These are phyloP conservation scores for Tulasnella sp. DNA, from an alignment of 768 basidiomycete species.

Conservation along the genomic window DNA sequence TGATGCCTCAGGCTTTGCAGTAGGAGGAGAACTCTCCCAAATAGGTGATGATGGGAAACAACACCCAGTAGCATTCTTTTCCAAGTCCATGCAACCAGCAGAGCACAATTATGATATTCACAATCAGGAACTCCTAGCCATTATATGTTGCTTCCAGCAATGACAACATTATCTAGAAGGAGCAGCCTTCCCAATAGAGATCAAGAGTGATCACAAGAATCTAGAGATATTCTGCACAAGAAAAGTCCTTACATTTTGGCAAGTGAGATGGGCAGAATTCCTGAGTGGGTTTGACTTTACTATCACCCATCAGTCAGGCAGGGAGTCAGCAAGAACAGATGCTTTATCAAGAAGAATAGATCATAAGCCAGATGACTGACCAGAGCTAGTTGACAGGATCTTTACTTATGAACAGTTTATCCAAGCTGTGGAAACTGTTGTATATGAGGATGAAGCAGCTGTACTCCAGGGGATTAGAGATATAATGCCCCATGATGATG, in stretches of 20 bases:
- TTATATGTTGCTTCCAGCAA: constrained; percentile 13
- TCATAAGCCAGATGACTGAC: neutral
- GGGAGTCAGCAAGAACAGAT: neutral
- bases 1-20: neutral
- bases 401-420: no score
- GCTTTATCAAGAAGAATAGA: neutral
- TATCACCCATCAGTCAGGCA: neutral
- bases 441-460: no score
- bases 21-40: constrained; percentile 11
- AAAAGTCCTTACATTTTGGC: neutral
- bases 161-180: constrained; percentile 1
- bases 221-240: neutral
- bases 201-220: constrained; percentile 2
- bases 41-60: neutral
- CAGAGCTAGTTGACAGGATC: neutral
- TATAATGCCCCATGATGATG: no score
- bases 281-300: neutral
- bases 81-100: neutral
- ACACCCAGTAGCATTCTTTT: constrained; percentile 8
- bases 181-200: neutral
- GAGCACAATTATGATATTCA: constrained; percentile 22
- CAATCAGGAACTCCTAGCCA: constrained; percentile 28
- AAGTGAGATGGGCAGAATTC: neutral
- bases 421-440: no score
- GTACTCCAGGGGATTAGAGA: no score